phyloP scores from a whole-genome alignment of 2,329 filamentous ascomycete genomes.

The Epichloe aotearoae region DNA sequence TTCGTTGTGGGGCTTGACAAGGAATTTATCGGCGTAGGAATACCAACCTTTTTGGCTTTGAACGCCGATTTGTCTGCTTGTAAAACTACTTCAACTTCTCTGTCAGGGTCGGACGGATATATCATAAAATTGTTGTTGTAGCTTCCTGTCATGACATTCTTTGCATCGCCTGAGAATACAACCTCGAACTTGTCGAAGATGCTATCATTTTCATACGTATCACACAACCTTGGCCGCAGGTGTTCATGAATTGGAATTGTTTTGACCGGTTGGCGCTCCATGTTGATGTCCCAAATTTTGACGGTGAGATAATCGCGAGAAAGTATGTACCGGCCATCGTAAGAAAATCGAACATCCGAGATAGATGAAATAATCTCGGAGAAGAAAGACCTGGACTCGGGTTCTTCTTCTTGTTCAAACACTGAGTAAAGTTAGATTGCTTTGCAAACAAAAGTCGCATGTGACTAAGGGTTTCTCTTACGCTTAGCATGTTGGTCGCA shows the following conservation, averaged over 20 bases:
- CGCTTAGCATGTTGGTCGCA: conserved; percentile 94
- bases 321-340: conserved; percentile 92
- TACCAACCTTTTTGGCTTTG: conserved; percentile 98
- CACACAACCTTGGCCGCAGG: conserved; percentile 81
- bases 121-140: conserved; percentile 99
- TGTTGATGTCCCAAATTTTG: conserved; percentile 99
- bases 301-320: conserved; percentile 97
- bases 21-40: conserved; percentile 90
- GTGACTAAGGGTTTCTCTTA: conserved; percentile 26
- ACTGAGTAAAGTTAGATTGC: conserved; percentile 40
- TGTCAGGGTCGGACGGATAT: conserved; percentile 89
- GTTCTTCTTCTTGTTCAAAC: conserved; percentile 98
- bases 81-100: conserved; percentile 92
- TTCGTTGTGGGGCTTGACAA: conserved; percentile 60
- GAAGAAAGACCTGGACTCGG: conserved; percentile 93
- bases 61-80: conserved; percentile 98
- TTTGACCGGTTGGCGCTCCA: conserved; percentile 95
- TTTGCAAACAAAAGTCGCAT: background rate
- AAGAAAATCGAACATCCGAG: conserved; percentile 93
- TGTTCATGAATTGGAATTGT: conserved; percentile 98
- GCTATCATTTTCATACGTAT: conserved; percentile 98
- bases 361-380: conserved; percentile 99
- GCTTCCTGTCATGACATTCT: conserved; percentile 98
- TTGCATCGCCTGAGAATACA: conserved; percentile 93
- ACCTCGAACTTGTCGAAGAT: conserved; percentile 99